Evolutionary conservation across 441 rosid species (phyloP), one percentile per base, ranked within the genome.

Genomic region (Pelargonium cotyledonis): DNA sequence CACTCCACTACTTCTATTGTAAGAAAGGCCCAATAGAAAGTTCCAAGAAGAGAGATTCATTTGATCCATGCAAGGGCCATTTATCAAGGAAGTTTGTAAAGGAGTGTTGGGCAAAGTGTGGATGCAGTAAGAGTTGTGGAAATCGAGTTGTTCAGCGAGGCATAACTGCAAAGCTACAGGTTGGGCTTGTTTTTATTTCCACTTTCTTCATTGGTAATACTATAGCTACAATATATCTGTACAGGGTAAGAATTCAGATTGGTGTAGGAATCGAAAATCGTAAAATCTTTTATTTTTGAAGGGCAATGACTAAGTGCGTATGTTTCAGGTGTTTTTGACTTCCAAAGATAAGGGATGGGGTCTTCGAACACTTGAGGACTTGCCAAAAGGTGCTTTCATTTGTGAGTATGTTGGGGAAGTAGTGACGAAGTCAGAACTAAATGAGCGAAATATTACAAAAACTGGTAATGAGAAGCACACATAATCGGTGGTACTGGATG

Each of bases 71-170:
- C 82, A 86, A 90, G 79, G 96, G 96, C 61, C 97, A 95, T 76
- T 65, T 86, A 66, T 80, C 80, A 85, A 89, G 92, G 80, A 87
- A 78, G 73, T 78, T 73, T 65, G 88, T 90, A 63, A 88, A 81
- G 79, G 99, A 95, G 73, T 95, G 99, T 65, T 95, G 98, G 97
- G 82, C 72, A 63, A 92, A 83, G 76, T 95, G 99, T 83, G 90
- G 93, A 57, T 95, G 99, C 75, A 77, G 74, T 73, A 85, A 80
- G 72, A 82, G 65, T 44, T 95, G 99, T 78, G 92, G 96, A 72
- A 95, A 95, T 75, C 85, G 98, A 57, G 87, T 95, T 23, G 86
- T 92, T 76, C 99, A 95, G 81, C 89, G 88, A 64, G 97, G 98
- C 66, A 81, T 92, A 77, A 82, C 73, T 57, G 81, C 80, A 79